Evolutionary conservation across 305 asterid genomes (phyloP), one percentile per base, ranked within the genome.

Genomic region (Solanum hybrid): DNA sequence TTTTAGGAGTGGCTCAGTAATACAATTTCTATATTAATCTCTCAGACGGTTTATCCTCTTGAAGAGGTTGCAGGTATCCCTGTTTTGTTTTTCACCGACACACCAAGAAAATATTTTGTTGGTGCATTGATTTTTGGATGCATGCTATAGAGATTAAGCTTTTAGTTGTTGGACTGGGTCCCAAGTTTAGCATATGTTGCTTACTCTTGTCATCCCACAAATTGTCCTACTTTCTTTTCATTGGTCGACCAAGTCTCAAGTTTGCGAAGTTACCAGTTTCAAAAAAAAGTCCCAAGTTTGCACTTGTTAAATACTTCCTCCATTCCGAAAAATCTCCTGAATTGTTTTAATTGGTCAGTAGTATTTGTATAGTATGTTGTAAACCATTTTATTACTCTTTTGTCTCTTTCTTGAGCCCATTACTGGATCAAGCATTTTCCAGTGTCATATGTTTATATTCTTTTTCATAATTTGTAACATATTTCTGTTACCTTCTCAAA

Each of bases 31-130:
- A 27, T 82, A 15, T 41, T 29, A 15, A 15, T 82, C 26, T 82
- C 88, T 83, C 39, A 17, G 39, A 31, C 1, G 11, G 73, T 45
- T 45, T 83, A 14, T 82, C 70, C 87, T 32, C 68, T 27, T 39
- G 70, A 82, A 82, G 70, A 82, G 72, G 36, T 94, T 96, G 90
- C 96, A 78, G 83, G 83, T 33, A 78, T 78, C 83, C n/a, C 83
- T 75, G 78, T 26, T 72, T 27, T 72, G 14, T 72, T 72, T 27
- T 61, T 61, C 73, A 72, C 78, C 0, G 20, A 26, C 33, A 26
- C 78, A 26, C 78, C 78, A 72, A 72, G 78, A 72, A 72, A 72
- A 61, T 72, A 26, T 72, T 72, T 72, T 76, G 38, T 31, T 31
- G 81, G 81, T 76, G 79, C 22, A 38, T 80, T 38, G 68, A 13